Base-by-base conservation (phyloP, 352 stramenopile genomes). In the Aphanomyces euteiches region DNA sequence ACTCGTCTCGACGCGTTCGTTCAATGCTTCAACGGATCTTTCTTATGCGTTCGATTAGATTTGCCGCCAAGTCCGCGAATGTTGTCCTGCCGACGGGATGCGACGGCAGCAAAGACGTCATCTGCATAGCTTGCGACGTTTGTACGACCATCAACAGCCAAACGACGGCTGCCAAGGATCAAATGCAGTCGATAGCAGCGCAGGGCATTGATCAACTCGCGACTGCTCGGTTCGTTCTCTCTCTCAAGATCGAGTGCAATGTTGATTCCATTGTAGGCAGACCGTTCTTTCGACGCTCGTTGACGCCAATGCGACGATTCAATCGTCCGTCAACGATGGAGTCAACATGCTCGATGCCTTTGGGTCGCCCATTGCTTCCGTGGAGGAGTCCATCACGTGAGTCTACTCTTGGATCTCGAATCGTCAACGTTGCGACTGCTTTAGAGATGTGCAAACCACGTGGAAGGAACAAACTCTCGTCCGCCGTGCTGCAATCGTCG, bases 391-490 rank as follows among this genome's bases (percentile, higher is more conserved):
- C 28, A 28, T 28, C 28, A 28, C 28, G 28, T 28, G 28, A 28
- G 28, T 28, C 28, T 28, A 28, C 1, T 28, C 28, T 28, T 28
- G 28, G 28, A 28, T 28, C 28, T 28, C 28, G 1, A 28, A 28
- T 28, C 28, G 28, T 28, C 28, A 28, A 28, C 28, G 1, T 28
- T 28, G 28, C 28, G 28, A 28, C 28, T 2, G 28, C 3, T 76
- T 90, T 17, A 58, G 75, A 7, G 73, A 82, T 10, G 71, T 79
- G 38, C 71, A 77, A 43, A 58, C 28, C 6, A 64, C 74, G 48
- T 91, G 79, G 66, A 73, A 86, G 39, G 69, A 70, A 48, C 78
- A 88, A 45, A 81, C 83, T 53, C 19, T 70, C 8, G 67, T 74
- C 19, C 75, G 83, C 6, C 69, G 84, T 10, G 73, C 73, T 7